Evolutionary conservation across 140 eudicot species (phyloP).

Genomic region (Oenanthe javanica): DNA sequence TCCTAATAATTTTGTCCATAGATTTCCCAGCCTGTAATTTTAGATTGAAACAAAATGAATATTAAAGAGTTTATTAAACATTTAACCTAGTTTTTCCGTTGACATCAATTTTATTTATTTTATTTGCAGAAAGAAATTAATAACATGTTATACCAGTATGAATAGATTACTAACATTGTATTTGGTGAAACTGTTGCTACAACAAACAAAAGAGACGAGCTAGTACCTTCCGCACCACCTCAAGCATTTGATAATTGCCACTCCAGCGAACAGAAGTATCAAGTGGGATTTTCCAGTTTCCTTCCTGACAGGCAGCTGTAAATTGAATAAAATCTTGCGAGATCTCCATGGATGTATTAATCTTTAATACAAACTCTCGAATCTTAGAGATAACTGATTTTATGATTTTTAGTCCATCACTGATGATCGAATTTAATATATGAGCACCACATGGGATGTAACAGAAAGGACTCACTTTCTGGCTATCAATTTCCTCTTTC

Average conservation of each 20-base stretch:
- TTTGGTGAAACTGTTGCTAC: neutral
- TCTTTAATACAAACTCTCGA: conserved; percentile 77
- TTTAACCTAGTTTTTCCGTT: neutral
- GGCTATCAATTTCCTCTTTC: conserved; percentile 82
- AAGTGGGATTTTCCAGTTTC: conserved; percentile 81
- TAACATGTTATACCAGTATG: neutral
- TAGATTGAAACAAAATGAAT: neutral
- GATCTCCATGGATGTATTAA: conserved; percentile 67
- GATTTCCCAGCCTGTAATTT: conserved; percentile 64
- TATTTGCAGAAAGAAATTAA: neutral
- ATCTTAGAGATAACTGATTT: conserved; percentile 59
- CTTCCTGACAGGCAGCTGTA: conserved; percentile 64
- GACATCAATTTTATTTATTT: neutral
- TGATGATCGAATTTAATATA: conserved; percentile 55
- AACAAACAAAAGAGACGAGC: neutral
- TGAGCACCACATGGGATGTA: conserved; percentile 87
- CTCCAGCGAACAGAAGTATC: conserved; percentile 90
- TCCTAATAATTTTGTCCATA: conserved; percentile 53
- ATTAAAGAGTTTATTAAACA: neutral
- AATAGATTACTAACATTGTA: neutral
- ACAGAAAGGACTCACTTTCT: conserved; percentile 61
- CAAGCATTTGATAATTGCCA: conserved; percentile 96
- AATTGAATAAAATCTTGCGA: conserved; percentile 66
- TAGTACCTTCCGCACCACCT: conserved; percentile 75
- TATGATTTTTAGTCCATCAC: conserved; percentile 65